These are phyloP conservation scores for Alternaria sp. DNA, from an alignment of 2,329 filamentous ascomycete species.

Conservation along the genomic window DNA sequence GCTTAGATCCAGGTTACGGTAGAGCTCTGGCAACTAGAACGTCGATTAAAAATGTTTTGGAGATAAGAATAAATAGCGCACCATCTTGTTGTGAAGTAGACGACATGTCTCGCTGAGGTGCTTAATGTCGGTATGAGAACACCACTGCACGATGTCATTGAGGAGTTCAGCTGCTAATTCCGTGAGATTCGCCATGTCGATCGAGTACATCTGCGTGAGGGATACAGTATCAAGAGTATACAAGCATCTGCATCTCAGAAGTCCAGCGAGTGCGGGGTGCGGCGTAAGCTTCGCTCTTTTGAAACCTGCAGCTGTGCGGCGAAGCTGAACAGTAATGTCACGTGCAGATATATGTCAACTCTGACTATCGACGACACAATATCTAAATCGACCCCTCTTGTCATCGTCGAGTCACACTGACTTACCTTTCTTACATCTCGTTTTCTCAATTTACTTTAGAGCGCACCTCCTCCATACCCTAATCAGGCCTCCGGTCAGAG, in stretches of 20 bases:
- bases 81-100: neutral
- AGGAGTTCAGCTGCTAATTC: neutral
- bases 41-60: no score
- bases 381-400: neutral
- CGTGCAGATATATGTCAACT: neutral
- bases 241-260: no score
- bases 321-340: neutral
- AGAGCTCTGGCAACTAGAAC: no score
- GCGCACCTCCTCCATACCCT: neutral
- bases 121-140: neutral
- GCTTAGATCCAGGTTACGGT: no score
- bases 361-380: neutral
- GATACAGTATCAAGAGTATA: no score
- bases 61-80: no score
- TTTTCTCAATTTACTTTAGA: neutral
- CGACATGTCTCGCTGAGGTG: neutral
- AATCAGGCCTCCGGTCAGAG: neutral
- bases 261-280: neutral
- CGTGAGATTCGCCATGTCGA: neutral
- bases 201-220: no score
- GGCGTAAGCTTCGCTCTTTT: neutral
- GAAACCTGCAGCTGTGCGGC: neutral
- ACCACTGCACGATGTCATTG: rapidly evolving
- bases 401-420: rapidly evolving
- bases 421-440: neutral